Base-by-base conservation (phyloP, 2,329 filamentous ascomycete species). In the Didymella keratinophila region DNA sequence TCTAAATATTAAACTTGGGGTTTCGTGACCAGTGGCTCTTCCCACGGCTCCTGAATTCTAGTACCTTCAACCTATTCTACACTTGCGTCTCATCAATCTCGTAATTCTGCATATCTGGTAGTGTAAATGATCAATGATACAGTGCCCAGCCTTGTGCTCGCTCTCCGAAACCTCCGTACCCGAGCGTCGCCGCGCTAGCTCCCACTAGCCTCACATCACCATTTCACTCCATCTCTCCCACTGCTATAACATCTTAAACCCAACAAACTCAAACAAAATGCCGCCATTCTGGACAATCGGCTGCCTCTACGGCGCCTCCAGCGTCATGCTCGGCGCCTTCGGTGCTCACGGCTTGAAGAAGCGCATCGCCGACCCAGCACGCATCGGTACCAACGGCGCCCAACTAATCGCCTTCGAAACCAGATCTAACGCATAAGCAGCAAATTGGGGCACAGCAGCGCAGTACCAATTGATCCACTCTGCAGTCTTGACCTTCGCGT, bases 381-480 rank as follows among this genome's bases (percentile, higher is more conserved):
- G 81, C 60, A 73, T 89, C 39, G 83, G 56, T 58, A 36, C 18
- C n/a, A n/a, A n/a, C n/a, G n/a, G n/a, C n/a, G 11, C n/a, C 30
- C 25, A n/a, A 7, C 20, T 27, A 4, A 25, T 25, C 23, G 23
- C 7, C 7, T 4, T 7, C 7, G 23, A 25, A 7, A 4, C 7
- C 23, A 10, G 11, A 11, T 8, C 43, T 44, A 37, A 47, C 27
- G 8, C 8, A n/a, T 4, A 2, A 14, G 4, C 12, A 58, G 56
- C 85, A 6, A 88, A 81, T 71, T 90, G 86, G 83, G 74, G 76
- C 11, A 90, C 87, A 0, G 88, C 87, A 2, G 87, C 87, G 2
- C 87, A 90, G 39, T 90, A 90, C 66, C 87, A 89, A 87, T 81
- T 90, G 44, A 77, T 88, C 46, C 87, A 90, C 77, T 85, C 86